These are phyloP conservation scores for Globisporangium spiculum DNA, from an alignment of 352 stramenopile genomes.

Conservation along the genomic window DNA sequence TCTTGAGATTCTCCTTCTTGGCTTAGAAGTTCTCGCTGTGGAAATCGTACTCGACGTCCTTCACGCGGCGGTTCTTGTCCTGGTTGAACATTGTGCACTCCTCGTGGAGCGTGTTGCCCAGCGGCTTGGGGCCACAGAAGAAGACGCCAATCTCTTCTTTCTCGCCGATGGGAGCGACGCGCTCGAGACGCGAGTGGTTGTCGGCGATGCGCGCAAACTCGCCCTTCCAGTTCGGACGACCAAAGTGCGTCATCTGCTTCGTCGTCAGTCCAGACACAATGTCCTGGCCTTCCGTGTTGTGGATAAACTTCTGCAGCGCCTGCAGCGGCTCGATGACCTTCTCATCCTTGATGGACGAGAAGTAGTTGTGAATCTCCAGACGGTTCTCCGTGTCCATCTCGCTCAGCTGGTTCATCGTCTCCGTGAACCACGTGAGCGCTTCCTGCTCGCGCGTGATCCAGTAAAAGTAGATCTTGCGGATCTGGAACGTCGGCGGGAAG, in stretches of 20 bases:
- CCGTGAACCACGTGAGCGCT: conserved; percentile 71
- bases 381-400: conserved; percentile 69
- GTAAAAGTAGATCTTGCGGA: conserved; percentile 86
- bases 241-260: conserved; percentile 77
- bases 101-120: conserved; percentile 58
- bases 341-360: conserved; percentile 67
- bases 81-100: conserved; percentile 61
- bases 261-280: conserved; percentile 68
- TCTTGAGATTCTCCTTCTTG: neutral
- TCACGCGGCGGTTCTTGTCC: conserved; percentile 25
- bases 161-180: conserved; percentile 23
- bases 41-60: conserved; percentile 62
- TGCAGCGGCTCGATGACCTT: conserved; percentile 54
- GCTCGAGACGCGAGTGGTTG: conserved; percentile 38
- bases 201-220: conserved; percentile 54
- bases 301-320: conserved; percentile 74
- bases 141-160: conserved; percentile 76
- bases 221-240: conserved; percentile 69
- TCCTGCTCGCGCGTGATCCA: conserved; percentile 78
- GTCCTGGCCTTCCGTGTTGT: conserved; percentile 59
- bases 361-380: conserved; percentile 84
- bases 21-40: conserved; percentile 67
- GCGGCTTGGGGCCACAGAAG: conserved; percentile 63
- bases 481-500: conserved; percentile 61
- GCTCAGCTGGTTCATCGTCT: conserved; percentile 81